Evolutionary conservation across 148 eudicot genomes (phyloP), one percentile per base, ranked within the genome.

Genomic region (Linanthus parryae): DNA sequence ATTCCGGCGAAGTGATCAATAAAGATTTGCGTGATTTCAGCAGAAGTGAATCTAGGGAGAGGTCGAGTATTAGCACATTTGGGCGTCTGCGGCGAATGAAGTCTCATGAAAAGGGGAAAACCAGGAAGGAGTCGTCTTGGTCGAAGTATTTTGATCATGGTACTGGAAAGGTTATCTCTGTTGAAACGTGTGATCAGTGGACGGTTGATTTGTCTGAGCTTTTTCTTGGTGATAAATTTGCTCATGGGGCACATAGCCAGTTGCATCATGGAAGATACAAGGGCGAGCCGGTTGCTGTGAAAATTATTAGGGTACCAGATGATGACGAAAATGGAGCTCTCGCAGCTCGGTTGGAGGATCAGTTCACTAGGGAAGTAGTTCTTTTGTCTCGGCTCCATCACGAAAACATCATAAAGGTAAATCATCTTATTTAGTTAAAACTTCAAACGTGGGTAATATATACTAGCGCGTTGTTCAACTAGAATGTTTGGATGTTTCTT

Each of bases 181-280:
- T 83, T 17, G 97, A 85, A 60, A 58, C 81, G 0, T 83, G 48
- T 1, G 98, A 86, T 37, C 94, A 83, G 46, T 65, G 73, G 58
- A 64, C 65, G 70, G 78, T 76, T 40, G 95, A 91, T 77, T 76
- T 83, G 34, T 86, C 94, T 3, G 58, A 83, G 73, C 62, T 86
- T 6, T 71, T 72, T 57, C 64, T 91, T 12, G 98, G 98, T 30
- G 77, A 56, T 48, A 76, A 56, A 60, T 91, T 91, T 75, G 94
- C 95, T 56, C 82, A 83, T 67, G 98, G 98, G 24, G 94, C 88
- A 7, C 69, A 80, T 24, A 83, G 92, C 60, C 85, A 80, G 65
- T 83, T 86, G 49, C 73, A 86, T 60, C 95, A 79, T 74, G 98
- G 94, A 10, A 69, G 51, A 0, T 91, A 91, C 22, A 78, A 74